phyloP scores from a whole-genome alignment of 2,329 filamentous ascomycete genomes.

The Epichloe typhina region DNA sequence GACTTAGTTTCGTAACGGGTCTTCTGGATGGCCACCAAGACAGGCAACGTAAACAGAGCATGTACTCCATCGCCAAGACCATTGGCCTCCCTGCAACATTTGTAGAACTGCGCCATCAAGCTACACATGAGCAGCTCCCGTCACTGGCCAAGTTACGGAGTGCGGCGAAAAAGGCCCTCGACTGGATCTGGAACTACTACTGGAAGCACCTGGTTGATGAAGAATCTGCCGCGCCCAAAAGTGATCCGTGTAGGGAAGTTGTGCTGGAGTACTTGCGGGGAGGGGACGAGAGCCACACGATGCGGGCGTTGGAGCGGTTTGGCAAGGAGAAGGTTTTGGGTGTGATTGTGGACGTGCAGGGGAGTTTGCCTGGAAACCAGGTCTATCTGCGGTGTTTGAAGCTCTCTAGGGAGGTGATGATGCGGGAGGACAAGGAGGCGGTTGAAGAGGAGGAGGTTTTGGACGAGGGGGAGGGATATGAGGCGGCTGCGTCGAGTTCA shows the following conservation, averaged over 20 bases:
- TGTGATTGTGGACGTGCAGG: constrained; percentile 26
- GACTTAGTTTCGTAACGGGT: constrained; percentile 60
- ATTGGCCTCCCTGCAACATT: constrained; percentile 61
- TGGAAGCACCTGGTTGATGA: constrained; percentile 45
- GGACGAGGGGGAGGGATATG: constrained; percentile 4
- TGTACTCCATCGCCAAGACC: constrained; percentile 58
- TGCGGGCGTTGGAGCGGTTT: constrained; percentile 22
- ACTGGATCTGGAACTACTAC: constrained; percentile 85
- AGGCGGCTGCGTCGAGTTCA: constrained; percentile 9
- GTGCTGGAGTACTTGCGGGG: constrained; percentile 27
- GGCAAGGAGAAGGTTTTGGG: constrained; percentile 23
- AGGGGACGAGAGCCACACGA: constrained; percentile 16
- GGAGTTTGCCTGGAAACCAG: constrained; percentile 27
- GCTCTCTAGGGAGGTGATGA: constrained; percentile 28
- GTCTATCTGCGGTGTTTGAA: constrained; percentile 31
- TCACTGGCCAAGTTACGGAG: constrained; percentile 58
- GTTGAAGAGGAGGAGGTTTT: constrained; percentile 5
- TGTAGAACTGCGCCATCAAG: constrained; percentile 80
- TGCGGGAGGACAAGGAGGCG: constrained; percentile 9
- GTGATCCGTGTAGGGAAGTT: constrained; percentile 19
- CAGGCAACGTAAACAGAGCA: constrained; percentile 53
- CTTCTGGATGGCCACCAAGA: constrained; percentile 62
- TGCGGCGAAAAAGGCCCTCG: constrained; percentile 55
- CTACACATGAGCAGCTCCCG: constrained; percentile 79
- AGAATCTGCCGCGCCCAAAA: constrained; percentile 6